Base-by-base conservation (phyloP, 2,329 filamentous ascomycete genomes). In the Madurella mycetomatis region DNA sequence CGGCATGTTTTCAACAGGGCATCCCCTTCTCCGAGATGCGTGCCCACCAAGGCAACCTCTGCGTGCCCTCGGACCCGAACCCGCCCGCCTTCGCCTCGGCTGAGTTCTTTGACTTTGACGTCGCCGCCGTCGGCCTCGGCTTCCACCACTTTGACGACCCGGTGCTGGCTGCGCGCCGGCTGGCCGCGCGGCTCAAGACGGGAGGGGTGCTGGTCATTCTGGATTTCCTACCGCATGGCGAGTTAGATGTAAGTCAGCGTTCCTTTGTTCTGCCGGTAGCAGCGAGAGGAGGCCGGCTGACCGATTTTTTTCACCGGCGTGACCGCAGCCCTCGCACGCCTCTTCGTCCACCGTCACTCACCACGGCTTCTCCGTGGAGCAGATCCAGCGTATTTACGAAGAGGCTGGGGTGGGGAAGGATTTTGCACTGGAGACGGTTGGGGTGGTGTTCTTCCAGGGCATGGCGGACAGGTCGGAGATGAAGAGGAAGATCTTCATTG, bases 51-150 rank as follows among this genome's bases (percentile, higher is more conserved):
- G 85, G 83, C 45, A 79, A 88, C 64, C 75, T 88, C 7, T 68
- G 81, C 31, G 71, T 72, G 53, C 65, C 73, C 2, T 58, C 67
- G 9, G 73, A 78, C 45, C 65, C 75, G 2, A 72, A 76, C 41
- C 76, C 86, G 16, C 71, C 76, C 1, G 71, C 78, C 18, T 79
- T 92, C 57, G 73, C 80, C 40, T 78, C 77, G 47, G 72, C 79
- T 9, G 77, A 83, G 32, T 90, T 87, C 72, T 81, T 77, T 66
- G 75, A 82, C 65, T 90, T 92, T 65, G 87, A 92, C 67, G 65
- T 87, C 9, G 81, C 81, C 5, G 78, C 77, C 41, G 79, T 88
- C 16, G 83, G 65, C 4, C 57, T 67, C 5, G 65, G 62, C 7
- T 63, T 65, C 49, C 65, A 67, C 52, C 86, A 89, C 67, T 86